Evolutionary conservation across 225 moss, liverwort and hornwort species (phyloP), one percentile per base, ranked within the genome.

Genomic region (Rhytidiadelphus loreus): DNA sequence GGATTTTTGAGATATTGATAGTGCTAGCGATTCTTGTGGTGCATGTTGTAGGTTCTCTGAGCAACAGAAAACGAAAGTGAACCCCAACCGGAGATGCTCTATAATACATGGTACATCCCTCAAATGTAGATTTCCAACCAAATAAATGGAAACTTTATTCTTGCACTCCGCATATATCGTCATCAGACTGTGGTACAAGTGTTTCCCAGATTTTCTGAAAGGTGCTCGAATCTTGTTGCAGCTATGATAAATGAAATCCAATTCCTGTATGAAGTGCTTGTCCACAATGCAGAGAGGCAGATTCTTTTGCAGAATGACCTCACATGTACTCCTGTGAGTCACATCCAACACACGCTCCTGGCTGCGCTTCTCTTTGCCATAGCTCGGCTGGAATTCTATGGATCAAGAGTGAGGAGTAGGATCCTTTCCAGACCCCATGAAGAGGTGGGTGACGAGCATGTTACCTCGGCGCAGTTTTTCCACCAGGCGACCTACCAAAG

Each of bases 401-500:
- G 50, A 77, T 91, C 88, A 86, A 83, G 83, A 58, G 39, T 71
- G 87, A 48, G 84, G 88, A 80, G 70, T 78, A 71, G 88, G 93
- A 82, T 93, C 93, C 76, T 91, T 93, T 37, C 93, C 93, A 65
- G 68, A 91, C 82, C 88, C 88, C 79, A 93, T 91, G 88, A 90
- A 93, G 77, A 91, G 90, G 86, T 91, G 93, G 44, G 93, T 93
- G 86, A 93, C 66, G 71, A 93, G 91, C 93, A 91, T 93, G 87
- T 87, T 93, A 30, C 93, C 91, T 25, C 91, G 93, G 87, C 93
- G 91, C 65, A 93, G 78, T 77, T 86, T 90, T 84, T 91, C 91
- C 57, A 88, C 84, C 55, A 90, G 33, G 44, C 90, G 90, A 75
- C 93, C 93, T 35, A 90, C 43, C 86, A 93, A 84, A 25, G 91